phyloP scores from a whole-genome alignment of 2,329 filamentous ascomycete genomes.

The Botrytis medusae region DNA sequence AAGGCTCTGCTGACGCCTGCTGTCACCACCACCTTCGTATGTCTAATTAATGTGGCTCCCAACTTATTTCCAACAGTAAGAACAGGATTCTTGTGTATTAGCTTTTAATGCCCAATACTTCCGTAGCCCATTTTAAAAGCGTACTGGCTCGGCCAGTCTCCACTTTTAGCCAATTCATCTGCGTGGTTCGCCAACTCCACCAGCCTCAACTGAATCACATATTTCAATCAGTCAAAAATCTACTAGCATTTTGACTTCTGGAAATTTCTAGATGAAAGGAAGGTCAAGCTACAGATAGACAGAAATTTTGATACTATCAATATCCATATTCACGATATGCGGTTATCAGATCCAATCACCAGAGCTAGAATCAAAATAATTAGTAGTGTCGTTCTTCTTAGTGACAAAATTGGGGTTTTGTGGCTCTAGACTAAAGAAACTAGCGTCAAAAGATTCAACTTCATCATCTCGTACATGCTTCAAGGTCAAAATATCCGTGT shows the following conservation, averaged over 20 bases:
- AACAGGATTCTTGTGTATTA: neutral
- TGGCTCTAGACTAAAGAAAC: neutral
- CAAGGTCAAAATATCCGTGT: neutral
- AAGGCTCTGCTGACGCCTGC: neutral
- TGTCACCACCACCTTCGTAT: neutral
- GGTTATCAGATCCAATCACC: neutral
- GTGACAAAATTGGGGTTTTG: neutral
- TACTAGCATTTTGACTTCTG: neutral
- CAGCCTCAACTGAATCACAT: rapidly evolving
- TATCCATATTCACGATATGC: neutral
- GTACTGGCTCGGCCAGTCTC: neutral
- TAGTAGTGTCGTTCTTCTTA: neutral
- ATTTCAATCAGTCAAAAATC: neutral
- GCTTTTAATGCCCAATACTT: neutral
- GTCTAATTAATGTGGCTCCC: rapidly evolving
- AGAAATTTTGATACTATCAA: neutral
- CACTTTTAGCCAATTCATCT: neutral
- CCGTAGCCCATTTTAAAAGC: neutral
- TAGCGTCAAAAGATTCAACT: neutral
- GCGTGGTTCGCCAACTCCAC: neutral
- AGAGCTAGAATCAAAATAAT: neutral
- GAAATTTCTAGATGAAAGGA: neutral
- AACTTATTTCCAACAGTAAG: neutral
- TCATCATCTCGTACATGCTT: neutral
- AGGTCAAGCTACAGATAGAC: neutral